phyloP scores from a whole-genome alignment of 805 yeast genomes.

The Metschnikowia similis region DNA sequence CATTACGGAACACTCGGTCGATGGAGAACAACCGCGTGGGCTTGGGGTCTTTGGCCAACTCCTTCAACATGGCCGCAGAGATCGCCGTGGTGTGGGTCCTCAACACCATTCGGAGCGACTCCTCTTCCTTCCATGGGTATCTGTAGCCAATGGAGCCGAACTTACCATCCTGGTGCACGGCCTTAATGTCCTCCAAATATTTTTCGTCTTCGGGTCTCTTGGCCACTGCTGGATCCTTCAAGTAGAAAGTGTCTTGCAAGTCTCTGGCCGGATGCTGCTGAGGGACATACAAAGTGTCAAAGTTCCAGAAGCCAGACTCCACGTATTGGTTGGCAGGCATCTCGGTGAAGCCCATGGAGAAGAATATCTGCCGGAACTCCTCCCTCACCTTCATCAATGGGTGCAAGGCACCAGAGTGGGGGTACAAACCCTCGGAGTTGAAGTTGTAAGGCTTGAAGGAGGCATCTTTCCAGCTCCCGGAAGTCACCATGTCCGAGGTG shows the following conservation, averaged over 20 bases:
- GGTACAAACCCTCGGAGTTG: constrained; percentile 86
- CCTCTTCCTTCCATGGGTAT: constrained; percentile 94
- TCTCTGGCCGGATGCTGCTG: constrained; percentile 99
- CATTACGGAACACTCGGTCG: constrained; percentile 98
- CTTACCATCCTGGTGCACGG: constrained; percentile 85
- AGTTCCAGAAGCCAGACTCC: constrained; percentile 98
- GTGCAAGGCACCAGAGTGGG: constrained; percentile 89
- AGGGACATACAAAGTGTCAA: constrained; percentile 93
- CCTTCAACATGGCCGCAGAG: constrained; percentile 80
- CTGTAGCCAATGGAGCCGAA: constrained; percentile 97
- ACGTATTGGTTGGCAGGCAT: constrained; percentile 99
- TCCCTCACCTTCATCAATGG: constrained; percentile 96
- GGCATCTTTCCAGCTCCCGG: constrained; percentile 77
- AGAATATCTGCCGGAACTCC: constrained; percentile 96
- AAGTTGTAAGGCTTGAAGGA: constrained; percentile 94
- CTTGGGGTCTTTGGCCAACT: constrained; percentile 81
- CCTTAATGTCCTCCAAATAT: constrained; percentile 73
- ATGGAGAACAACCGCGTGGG: constrained; percentile 92
- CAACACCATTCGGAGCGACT: constrained; percentile 84
- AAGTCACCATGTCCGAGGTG: constrained; percentile 85
- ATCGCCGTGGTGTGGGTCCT: constrained; percentile 98
- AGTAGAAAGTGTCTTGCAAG: constrained; percentile 95
- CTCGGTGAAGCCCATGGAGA: constrained; percentile 96
- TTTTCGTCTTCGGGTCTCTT: constrained; percentile 75
- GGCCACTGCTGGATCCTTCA: constrained; percentile 86